These are phyloP conservation scores for Nepenthes gracilis DNA, from an alignment of 148 eudicot genomes.

Conservation along the genomic window DNA sequence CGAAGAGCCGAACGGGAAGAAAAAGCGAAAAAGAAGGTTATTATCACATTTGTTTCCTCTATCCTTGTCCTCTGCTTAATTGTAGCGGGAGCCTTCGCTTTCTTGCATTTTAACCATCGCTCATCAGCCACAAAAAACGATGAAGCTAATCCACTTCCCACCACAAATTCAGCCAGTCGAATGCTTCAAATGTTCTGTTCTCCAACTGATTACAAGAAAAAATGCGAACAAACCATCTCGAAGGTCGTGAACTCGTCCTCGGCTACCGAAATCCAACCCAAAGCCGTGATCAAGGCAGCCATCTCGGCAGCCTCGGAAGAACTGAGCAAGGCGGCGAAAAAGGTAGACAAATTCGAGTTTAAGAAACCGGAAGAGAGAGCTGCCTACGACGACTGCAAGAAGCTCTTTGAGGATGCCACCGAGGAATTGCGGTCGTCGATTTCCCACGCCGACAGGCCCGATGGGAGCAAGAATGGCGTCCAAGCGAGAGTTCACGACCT, in stretches of 20 bases:
- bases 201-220: slow-evolving; percentile 41
- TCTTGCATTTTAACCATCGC: slow-evolving; percentile 8
- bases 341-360: slow-evolving; percentile 21
- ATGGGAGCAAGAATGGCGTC: slow-evolving; percentile 4
- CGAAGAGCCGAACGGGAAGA: slow-evolving; percentile 38
- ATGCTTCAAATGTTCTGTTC: slow-evolving; percentile 40
- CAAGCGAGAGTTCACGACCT: slow-evolving; percentile 26
- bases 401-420: slow-evolving; percentile 45
- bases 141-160: neutral
- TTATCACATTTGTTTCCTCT: slow-evolving; percentile 8
- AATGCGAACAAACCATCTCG: slow-evolving; percentile 37
- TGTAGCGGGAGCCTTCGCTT: slow-evolving; percentile 28
- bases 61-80: slow-evolving; percentile 27
- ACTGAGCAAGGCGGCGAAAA: slow-evolving; percentile 28
- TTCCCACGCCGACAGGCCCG: slow-evolving; percentile 12
- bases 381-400: slow-evolving; percentile 55
- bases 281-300: slow-evolving; percentile 40
- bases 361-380: slow-evolving; percentile 37
- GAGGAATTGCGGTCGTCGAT: slow-evolving; percentile 46
- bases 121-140: slow-evolving; percentile 1
- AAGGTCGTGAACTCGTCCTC: slow-evolving; percentile 20
- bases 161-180: slow-evolving; percentile 13
- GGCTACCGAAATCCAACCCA: slow-evolving; percentile 24
- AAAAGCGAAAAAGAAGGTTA: slow-evolving; percentile 26
- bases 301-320: slow-evolving; percentile 34